Conservation (phyloP, 805 yeast species). For the Candida ulmi region DNA sequence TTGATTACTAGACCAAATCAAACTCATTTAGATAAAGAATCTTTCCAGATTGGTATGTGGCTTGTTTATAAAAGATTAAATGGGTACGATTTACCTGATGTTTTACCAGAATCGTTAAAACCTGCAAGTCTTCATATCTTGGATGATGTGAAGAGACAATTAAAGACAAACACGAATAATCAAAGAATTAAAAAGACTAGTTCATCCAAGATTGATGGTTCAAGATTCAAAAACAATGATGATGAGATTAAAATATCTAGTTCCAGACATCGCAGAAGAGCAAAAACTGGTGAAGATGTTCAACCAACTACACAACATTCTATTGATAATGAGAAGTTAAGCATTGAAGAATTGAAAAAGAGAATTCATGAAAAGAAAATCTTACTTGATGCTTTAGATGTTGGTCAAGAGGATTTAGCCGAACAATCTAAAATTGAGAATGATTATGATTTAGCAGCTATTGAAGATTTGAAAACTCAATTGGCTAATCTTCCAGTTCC, state of each 20-base stretch:
- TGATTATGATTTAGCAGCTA: constrained; percentile 35
- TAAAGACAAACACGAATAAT: constrained; percentile 15
- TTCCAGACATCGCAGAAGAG: constrained; percentile 25
- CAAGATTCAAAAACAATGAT: constrained; percentile 76
- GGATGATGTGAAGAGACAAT: constrained; percentile 61
- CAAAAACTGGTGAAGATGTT: neutral
- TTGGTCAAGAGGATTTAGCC: constrained; percentile 25
- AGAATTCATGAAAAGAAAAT: constrained; percentile 71
- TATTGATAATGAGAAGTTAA: constrained; percentile 7
- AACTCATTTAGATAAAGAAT: constrained; percentile 85
- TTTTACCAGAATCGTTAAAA: constrained; percentile 81
- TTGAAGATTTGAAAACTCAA: constrained; percentile 38
- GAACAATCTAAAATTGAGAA: constrained; percentile 42
- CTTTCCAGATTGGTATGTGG: constrained; percentile 97
- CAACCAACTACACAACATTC: neutral
- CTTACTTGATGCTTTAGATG: constrained; percentile 43
- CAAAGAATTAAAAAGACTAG: constrained; percentile 22
- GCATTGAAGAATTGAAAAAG: constrained; percentile 56
- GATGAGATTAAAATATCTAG: constrained; percentile 34
- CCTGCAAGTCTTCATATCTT: constrained; percentile 83
- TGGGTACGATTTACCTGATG: constrained; percentile 74
- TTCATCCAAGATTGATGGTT: constrained; percentile 21
- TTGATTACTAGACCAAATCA: constrained; percentile 78
- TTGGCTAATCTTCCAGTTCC: constrained; percentile 38
- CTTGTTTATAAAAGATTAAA: constrained; percentile 84